Conservation (phyloP, 2,329 filamentous ascomycete species). For the Colletotrichum phormii region DNA sequence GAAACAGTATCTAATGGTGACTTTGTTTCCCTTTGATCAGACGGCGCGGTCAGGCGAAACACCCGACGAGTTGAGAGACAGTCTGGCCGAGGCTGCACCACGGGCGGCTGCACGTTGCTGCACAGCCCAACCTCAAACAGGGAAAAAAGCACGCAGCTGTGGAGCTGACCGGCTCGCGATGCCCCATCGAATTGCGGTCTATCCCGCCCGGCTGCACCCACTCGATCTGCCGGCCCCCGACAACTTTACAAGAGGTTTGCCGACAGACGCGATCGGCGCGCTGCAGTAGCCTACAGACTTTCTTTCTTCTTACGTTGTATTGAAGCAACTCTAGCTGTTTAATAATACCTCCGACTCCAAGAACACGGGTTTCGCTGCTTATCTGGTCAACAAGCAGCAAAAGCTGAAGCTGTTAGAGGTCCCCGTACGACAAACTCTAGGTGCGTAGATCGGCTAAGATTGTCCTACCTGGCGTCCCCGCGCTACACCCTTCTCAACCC, state of each 20-base stretch:
- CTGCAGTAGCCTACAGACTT: not conserved
- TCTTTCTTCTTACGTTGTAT: not conserved
- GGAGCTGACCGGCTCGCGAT: not conserved
- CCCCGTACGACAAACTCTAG: not conserved
- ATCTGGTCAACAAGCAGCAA: not conserved
- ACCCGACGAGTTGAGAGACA: not conserved
- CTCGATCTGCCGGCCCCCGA: not conserved
- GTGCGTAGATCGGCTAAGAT: not conserved
- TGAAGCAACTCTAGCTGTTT: not conserved
- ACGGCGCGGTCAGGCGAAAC: slow-evolving; percentile 24
- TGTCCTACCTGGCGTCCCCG: not conserved
- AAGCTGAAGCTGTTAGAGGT: not conserved
- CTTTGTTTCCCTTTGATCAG: slow-evolving; percentile 21
- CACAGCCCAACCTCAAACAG: not conserved
- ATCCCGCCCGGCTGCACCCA: not conserved
- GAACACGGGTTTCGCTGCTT: not conserved
- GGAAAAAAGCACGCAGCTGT: no score
- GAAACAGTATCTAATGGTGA: slow-evolving; percentile 19
- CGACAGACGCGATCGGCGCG: not conserved
- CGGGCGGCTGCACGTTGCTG: not conserved
- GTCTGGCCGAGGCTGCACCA: not conserved
- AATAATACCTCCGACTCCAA: not conserved
- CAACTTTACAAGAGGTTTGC: not conserved
- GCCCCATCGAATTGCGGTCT: not conserved
- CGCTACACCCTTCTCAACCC: not conserved